Evolutionary conservation across 495 filamentous ascomycete genomes (phyloP).

Genomic region (Cercophora newfieldiana): DNA sequence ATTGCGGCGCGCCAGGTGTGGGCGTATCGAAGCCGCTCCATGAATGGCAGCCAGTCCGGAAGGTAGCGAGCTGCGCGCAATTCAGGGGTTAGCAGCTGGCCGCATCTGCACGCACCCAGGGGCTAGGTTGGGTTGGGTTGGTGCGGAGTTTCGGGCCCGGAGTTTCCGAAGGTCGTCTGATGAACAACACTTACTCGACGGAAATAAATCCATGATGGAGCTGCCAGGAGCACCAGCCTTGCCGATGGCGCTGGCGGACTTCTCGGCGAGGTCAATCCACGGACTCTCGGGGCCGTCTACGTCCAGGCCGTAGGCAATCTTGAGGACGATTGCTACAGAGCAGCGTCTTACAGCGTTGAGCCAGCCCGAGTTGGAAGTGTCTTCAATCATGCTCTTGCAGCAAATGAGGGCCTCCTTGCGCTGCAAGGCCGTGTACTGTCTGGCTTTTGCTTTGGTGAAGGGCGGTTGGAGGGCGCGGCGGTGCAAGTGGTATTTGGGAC

Average conservation of each 20-base stretch:
- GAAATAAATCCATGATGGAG: slow-evolving; percentile 50
- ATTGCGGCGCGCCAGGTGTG: slow-evolving; percentile 40
- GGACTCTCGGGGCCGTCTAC: slow-evolving; percentile 41
- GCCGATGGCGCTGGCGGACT: slow-evolving; percentile 42
- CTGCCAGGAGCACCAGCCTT: slow-evolving; percentile 47
- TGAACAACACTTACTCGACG: slow-evolving; percentile 31
- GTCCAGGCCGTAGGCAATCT: slow-evolving; percentile 48
- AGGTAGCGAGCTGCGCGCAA: slow-evolving; percentile 35
- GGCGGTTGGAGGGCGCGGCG: slow-evolving; percentile 44
- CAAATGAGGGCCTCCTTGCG: slow-evolving; percentile 35
- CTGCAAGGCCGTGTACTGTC: slow-evolving; percentile 35
- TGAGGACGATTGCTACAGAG: slow-evolving; percentile 32
- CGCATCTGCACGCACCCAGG: background rate
- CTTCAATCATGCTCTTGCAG: slow-evolving; percentile 30
- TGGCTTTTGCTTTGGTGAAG: slow-evolving; percentile 39
- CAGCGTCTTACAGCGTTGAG: slow-evolving; percentile 28
- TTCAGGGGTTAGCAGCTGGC: background rate
- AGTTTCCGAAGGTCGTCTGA: background rate
- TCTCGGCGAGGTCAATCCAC: slow-evolving; percentile 47
- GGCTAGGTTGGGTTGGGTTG: no score
- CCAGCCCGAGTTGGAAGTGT: slow-evolving; percentile 30
- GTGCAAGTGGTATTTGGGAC: slow-evolving; percentile 47
- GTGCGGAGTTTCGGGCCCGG: background rate
- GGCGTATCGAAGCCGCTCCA: slow-evolving; percentile 39
- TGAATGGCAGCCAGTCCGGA: slow-evolving; percentile 45